A percentile compares a stretch with the other conserved stretches of the same genome.
phyloP scores from a whole-genome alignment of 2,329 filamentous ascomycete species.

The Nemania sp. region DNA sequence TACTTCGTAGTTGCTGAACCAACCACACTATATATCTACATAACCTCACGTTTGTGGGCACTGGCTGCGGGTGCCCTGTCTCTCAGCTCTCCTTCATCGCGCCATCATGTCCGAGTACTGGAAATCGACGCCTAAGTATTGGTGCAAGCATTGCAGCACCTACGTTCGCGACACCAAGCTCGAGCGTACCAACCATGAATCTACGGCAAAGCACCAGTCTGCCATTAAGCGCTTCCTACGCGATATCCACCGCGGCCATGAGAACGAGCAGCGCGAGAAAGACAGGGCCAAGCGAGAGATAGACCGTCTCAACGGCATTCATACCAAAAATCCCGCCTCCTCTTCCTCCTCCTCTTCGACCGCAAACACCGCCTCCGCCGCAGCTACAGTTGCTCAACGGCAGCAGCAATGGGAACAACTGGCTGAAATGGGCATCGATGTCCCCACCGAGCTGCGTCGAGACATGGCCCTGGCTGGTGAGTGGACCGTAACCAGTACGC shows the following conservation, averaged over 20 bases:
- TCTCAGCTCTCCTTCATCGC: too few species aligned
- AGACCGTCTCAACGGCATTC: constrained; percentile 74
- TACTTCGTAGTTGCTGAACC: too few species aligned
- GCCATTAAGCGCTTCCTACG: constrained; percentile 87
- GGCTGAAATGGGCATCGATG: constrained; percentile 80
- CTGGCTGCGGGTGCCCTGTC: too few species aligned
- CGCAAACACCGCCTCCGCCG: constrained; percentile 16
- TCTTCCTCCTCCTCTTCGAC: constrained; percentile 37
- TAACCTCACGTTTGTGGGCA: too few species aligned
- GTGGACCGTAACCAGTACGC: constrained; percentile 75
- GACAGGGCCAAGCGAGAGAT: constrained; percentile 83
- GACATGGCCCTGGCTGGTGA: constrained; percentile 89
- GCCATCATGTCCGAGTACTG: constrained; percentile 88
- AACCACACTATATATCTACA: too few species aligned
- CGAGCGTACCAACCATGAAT: constrained; percentile 86
- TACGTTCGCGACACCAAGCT: constrained; percentile 92
- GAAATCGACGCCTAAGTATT: constrained; percentile 97
- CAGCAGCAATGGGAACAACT: constrained; percentile 87
- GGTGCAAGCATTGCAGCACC: constrained; percentile 94
- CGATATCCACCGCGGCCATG: constrained; percentile 82
- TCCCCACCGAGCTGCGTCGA: constrained; percentile 76
- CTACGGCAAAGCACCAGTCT: constrained; percentile 81
- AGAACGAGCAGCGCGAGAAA: constrained; percentile 78
- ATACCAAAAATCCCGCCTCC: constrained; percentile 59
- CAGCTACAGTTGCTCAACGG: constrained; percentile 65